phyloP scores from a whole-genome alignment of 805 yeast species.

The Saccharomycopsis lassenensis region DNA sequence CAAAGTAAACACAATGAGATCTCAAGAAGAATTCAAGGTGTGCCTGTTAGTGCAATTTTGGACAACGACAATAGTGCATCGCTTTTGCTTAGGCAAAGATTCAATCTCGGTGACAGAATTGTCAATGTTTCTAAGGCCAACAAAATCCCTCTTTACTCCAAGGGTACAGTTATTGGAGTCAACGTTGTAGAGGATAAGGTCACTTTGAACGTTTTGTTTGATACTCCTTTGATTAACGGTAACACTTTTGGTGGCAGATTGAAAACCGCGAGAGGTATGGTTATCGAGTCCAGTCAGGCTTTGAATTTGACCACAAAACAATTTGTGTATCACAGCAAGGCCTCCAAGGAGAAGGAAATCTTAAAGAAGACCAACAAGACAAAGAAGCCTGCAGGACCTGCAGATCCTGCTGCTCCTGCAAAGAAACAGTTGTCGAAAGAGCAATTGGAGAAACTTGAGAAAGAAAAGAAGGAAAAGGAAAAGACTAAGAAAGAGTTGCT shows the following conservation, averaged over 20 bases:
- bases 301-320: conserved; percentile 70
- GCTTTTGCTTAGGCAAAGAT: conserved; percentile 61
- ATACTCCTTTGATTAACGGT: conserved; percentile 73
- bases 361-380: conserved; percentile 4
- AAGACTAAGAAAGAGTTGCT: conserved; percentile 1
- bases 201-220: conserved; percentile 73
- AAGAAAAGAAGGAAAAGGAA: conserved; percentile 26
- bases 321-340: conserved; percentile 63
- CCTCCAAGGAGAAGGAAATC: conserved; percentile 32
- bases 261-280: conserved; percentile 68
- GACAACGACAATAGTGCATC: conserved; percentile 66
- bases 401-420: conserved; percentile 15
- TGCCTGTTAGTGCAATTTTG: conserved; percentile 75
- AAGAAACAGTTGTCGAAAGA: conserved; percentile 1
- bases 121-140: conserved; percentile 78
- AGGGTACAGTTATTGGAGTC: conserved; percentile 80
- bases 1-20: conserved; percentile 34
- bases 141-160: conserved; percentile 74
- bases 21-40: conserved; percentile 57
- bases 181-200: conserved; percentile 42
- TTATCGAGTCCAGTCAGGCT: conserved; percentile 70
- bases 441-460: conserved; percentile 14
- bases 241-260: conserved; percentile 70
- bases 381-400: conserved; percentile 12
- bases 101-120: conserved; percentile 83